Evolutionary conservation across 2,329 filamentous ascomycete species (phyloP).

Genomic region (Nakataea oryzae): DNA sequence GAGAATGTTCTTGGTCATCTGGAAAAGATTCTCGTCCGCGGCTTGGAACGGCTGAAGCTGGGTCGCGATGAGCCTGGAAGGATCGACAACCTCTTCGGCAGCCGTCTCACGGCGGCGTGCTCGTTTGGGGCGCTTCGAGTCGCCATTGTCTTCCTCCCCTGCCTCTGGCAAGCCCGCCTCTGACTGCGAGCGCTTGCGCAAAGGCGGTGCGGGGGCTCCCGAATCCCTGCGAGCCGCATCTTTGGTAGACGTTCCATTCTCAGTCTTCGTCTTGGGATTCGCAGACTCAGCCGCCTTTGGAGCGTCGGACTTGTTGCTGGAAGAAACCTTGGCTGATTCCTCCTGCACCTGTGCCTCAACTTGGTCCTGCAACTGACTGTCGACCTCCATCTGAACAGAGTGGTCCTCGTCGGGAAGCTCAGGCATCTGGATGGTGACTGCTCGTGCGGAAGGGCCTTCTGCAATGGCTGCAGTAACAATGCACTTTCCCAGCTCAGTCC

Average conservation of each 20-base stretch:
- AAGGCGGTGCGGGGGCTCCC: slow-evolving; percentile 27
- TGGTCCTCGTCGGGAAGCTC: slow-evolving; percentile 23
- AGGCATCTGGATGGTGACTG: slow-evolving; percentile 24
- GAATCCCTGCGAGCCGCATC: not conserved
- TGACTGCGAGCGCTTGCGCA: slow-evolving; percentile 53
- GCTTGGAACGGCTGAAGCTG: slow-evolving; percentile 48
- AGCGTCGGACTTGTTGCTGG: not conserved
- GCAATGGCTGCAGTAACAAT: slow-evolving; percentile 24
- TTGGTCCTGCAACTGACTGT: slow-evolving; percentile 17
- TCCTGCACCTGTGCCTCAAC: slow-evolving; percentile 1
- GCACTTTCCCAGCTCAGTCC: slow-evolving; percentile 30
- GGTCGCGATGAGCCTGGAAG: slow-evolving; percentile 38
- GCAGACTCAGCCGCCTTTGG: slow-evolving; percentile 4
- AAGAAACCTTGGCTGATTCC: not conserved
- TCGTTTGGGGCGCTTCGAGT: slow-evolving; percentile 55
- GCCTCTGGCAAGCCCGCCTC: slow-evolving; percentile 45
- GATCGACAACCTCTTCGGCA: slow-evolving; percentile 40
- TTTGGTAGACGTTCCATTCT: not conserved
- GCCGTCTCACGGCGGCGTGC: slow-evolving; percentile 49
- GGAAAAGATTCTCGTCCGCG: slow-evolving; percentile 44
- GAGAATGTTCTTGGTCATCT: slow-evolving; percentile 42
- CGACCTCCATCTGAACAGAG: slow-evolving; percentile 26
- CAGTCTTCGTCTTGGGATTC: slow-evolving; percentile 1
- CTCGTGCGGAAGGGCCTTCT: slow-evolving; percentile 22
- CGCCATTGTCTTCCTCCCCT: slow-evolving; percentile 43